phyloP scores from a whole-genome alignment of 768 basidiomycete species.

The Leccinum rimulosum region DNA sequence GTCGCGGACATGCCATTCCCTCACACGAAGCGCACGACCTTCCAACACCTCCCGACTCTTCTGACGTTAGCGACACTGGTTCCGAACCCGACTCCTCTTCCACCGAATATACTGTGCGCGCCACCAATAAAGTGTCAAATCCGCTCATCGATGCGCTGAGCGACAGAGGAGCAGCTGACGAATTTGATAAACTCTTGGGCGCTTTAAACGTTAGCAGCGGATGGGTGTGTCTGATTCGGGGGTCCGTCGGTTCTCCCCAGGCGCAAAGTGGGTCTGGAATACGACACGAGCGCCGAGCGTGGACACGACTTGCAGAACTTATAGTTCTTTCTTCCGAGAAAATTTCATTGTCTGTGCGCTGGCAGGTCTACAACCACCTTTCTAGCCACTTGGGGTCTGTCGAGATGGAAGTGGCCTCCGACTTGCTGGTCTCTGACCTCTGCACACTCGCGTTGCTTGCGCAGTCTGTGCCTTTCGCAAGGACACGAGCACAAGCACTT shows the following conservation, averaged over 20 bases:
- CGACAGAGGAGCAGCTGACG: slow-evolving; percentile 36
- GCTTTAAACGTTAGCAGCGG: slow-evolving; percentile 41
- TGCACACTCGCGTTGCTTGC: slow-evolving; percentile 58
- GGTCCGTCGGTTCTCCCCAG: slow-evolving; percentile 14
- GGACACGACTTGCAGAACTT: slow-evolving; percentile 51
- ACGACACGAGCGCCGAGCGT: slow-evolving; percentile 46
- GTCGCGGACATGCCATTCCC: slow-evolving; percentile 3
- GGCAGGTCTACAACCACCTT: slow-evolving; percentile 56
- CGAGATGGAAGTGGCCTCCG: slow-evolving; percentile 18
- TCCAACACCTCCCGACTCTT: slow-evolving; percentile 30
- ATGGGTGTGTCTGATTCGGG: slow-evolving; percentile 35
- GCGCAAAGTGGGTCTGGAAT: not conserved
- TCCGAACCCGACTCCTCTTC: slow-evolving; percentile 32
- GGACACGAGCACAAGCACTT: slow-evolving; percentile 42
- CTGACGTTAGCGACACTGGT: slow-evolving; percentile 21
- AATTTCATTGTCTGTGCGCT: slow-evolving; percentile 36
- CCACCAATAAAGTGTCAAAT: slow-evolving; percentile 11
- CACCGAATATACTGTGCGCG: slow-evolving; percentile 26
- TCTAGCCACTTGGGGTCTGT: slow-evolving; percentile 24
- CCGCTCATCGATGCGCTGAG: slow-evolving; percentile 32
- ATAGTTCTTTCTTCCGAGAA: slow-evolving; percentile 34
- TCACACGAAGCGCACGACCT: slow-evolving; percentile 15
- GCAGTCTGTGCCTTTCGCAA: slow-evolving; percentile 36
- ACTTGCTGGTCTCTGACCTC: slow-evolving; percentile 45
- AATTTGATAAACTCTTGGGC: slow-evolving; percentile 37